These are phyloP conservation scores for Mesostigma viride DNA, from an alignment of 139 green algal species.

Conservation along the genomic window DNA sequence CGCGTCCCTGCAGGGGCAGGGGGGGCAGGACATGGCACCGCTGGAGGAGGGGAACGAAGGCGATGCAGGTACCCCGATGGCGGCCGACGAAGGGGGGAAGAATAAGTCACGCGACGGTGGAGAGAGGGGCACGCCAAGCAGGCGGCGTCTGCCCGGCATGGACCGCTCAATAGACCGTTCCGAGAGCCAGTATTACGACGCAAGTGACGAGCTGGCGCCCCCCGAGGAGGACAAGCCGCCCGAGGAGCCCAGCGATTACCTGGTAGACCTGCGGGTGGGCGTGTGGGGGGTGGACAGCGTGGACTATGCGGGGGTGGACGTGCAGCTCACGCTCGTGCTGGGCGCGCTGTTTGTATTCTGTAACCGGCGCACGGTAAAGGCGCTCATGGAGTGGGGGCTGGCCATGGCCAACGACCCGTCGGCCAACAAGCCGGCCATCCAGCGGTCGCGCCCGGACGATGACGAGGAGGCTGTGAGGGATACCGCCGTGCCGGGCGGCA, in stretches of 20 bases:
- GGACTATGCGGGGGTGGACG: conserved; percentile 50
- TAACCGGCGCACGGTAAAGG: conserved; percentile 77
- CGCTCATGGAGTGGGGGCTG: conserved; percentile 64
- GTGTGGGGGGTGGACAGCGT: no score
- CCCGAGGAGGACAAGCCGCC: no score
- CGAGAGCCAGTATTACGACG: no score
- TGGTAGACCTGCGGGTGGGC: no score
- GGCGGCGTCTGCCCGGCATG: no score
- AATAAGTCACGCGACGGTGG: no score
- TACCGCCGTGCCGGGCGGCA: background rate
- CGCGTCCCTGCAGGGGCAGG: background rate
- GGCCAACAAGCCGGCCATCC: background rate
- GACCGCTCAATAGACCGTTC: no score
- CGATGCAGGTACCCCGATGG: no score
- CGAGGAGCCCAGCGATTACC: no score
- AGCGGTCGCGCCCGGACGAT: background rate
- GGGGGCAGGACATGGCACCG: background rate
- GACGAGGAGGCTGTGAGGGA: background rate
- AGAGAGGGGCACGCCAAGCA: no score
- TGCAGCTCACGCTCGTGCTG: conserved; percentile 51
- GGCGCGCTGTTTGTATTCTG: conserved; percentile 60
- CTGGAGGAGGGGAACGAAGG: background rate
- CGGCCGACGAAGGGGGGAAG: no score
- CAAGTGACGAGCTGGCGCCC: no score
- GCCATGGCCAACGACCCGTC: conserved; percentile 43